Evolutionary conservation across 805 yeast species (phyloP), one percentile per base, ranked within the genome.

Genomic region (Sugiyamaella lignohabitans): DNA sequence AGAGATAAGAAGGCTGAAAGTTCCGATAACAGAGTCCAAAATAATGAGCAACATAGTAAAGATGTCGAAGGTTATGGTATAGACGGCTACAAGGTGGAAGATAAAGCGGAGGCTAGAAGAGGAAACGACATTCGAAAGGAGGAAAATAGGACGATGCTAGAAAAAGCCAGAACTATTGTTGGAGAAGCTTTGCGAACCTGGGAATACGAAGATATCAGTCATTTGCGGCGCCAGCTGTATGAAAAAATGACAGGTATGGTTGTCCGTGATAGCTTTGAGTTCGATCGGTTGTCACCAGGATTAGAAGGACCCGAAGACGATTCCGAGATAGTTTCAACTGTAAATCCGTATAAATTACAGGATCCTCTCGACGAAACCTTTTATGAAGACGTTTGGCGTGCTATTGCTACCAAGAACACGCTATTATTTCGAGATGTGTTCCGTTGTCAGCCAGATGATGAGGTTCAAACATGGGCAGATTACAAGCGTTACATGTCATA

Each of bases 381-480:
- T 61, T 87, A 79, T 58, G 89, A 85, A 56, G 96, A 87, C 56
- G 62, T 82, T 5, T 91, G 96, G 96, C 76, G 73, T 61, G 82
- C 82, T 3, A 79, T 78, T 57, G 97, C 98, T 0, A 69, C 83
- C 45, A 74, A 89, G 57, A 93, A 93, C 59, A 87, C 98, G 0
- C 72, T 77, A 49, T 68, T 94, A 1, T 93, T 77, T 68, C 73
- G 96, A 51, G 71, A 83, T 63, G 85, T 93, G 1, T 93, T 93
- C 74, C 89, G 89, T 53, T 80, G 87, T 52, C 98, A 94, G 61
- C 99, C 99, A 0, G 98, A 93, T 64, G 87, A 91, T 62, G 72
- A 78, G 4, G 98, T 91, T n/a, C 73, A 73, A 20, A 76, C 88
- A 0, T 93, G 99, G 99, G 76, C 76, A 47, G 95, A 87, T 47